phyloP scores from a whole-genome alignment of 495 filamentous ascomycete genomes.

The Xylaria intraflava region DNA sequence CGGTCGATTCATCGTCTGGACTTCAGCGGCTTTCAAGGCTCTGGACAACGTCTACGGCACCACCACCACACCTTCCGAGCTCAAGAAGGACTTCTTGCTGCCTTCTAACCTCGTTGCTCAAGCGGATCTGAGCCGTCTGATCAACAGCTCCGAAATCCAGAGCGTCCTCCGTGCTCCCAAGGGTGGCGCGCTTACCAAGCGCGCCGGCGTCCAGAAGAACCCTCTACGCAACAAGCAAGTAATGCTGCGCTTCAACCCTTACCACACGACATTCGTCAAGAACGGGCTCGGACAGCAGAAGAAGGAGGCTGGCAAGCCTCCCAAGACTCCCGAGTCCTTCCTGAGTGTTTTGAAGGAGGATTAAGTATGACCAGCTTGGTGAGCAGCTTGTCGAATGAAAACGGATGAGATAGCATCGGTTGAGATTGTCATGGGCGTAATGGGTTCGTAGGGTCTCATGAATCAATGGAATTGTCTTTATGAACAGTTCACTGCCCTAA shows the following conservation, averaged over 20 bases:
- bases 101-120: slow-evolving; percentile 82
- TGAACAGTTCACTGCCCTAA: slow-evolving; percentile 20
- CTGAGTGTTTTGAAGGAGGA: slow-evolving; percentile 33
- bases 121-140: slow-evolving; percentile 88
- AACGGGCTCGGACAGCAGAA: slow-evolving; percentile 45
- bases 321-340: slow-evolving; percentile 31
- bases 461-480: slow-evolving; percentile 30
- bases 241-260: slow-evolving; percentile 93
- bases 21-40: slow-evolving; percentile 90
- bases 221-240: slow-evolving; percentile 97
- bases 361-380: slow-evolving; percentile 31
- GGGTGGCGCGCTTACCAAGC: slow-evolving; percentile 87
- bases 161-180: slow-evolving; percentile 80
- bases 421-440: slow-evolving; percentile 28
- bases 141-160: slow-evolving; percentile 99
- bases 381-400: slow-evolving; percentile 26
- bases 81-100: slow-evolving; percentile 98
- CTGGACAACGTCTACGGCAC: slow-evolving; percentile 94
- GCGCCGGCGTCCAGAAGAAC: slow-evolving; percentile 91
- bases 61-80: slow-evolving; percentile 70
- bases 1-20: slow-evolving; percentile 98
- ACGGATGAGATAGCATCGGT: slow-evolving; percentile 19
- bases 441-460: slow-evolving; percentile 28
- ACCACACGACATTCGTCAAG: slow-evolving; percentile 80
- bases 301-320: slow-evolving; percentile 33